Evolutionary conservation across 345 rosid species (phyloP).

Genomic region (Boechera stricta): DNA sequence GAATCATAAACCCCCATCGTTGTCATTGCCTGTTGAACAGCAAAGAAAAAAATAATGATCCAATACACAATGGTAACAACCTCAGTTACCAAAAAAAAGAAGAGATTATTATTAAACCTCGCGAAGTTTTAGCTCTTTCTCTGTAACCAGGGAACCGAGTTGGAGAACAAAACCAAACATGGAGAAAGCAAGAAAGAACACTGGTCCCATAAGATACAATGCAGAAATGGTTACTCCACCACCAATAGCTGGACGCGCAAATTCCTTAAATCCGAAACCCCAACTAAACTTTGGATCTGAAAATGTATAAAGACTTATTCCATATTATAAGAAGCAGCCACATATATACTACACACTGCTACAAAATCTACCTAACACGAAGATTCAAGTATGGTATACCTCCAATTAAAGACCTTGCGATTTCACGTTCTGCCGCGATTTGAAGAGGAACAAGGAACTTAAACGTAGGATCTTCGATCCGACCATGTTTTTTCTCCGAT

Average conservation of each 20-base stretch:
- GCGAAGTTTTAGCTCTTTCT: conserved; percentile 96
- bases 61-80: conserved; percentile 62
- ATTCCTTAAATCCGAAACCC: conserved; percentile 77
- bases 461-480: conserved; percentile 78
- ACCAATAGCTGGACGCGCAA: conserved; percentile 66
- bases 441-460: conserved; percentile 89
- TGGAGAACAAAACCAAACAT: conserved; percentile 91
- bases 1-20: conserved; percentile 87
- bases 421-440: conserved; percentile 90
- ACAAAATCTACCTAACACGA: neutral
- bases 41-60: conserved; percentile 56
- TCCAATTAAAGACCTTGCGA: conserved; percentile 76
- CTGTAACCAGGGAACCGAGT: conserved; percentile 67
- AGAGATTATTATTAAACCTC: conserved; percentile 56
- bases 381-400: conserved; percentile 50
- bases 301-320: conserved; percentile 9
- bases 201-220: conserved; percentile 59
- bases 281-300: conserved; percentile 75
- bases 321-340: conserved; percentile 23
- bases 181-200: conserved; percentile 87
- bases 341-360: neutral
- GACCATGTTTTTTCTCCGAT: conserved; percentile 52
- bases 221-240: conserved; percentile 35
- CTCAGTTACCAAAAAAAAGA: neutral
- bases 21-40: conserved; percentile 79